These are phyloP conservation scores for Irpex rosettiformis DNA, from an alignment of 1,284 basidiomycete species.

Conservation along the genomic window DNA sequence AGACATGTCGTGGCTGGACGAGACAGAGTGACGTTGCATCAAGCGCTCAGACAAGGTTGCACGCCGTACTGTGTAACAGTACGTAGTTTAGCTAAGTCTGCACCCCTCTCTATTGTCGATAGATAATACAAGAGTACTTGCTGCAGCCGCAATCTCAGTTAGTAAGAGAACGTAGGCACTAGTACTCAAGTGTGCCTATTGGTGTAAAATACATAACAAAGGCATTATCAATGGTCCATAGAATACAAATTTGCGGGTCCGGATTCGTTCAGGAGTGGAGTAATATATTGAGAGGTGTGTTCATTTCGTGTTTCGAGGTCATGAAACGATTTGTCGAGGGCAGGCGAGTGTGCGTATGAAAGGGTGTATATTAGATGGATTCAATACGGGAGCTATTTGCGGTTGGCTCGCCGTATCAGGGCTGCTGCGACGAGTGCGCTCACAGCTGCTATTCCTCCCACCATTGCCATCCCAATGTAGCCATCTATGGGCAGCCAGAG, in stretches of 20 bases:
- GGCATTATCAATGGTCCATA: neutral
- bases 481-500: slow-evolving; percentile 56
- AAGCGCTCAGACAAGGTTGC: neutral
- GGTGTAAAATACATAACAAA: neutral
- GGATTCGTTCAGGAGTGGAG: neutral
- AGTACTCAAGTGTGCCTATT: neutral
- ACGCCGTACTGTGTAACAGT: too few species aligned
- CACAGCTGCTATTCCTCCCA: slow-evolving; percentile 85
- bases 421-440: slow-evolving; percentile 81
- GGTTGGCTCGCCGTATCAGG: slow-evolving; percentile 80
- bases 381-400: slow-evolving; percentile 47
- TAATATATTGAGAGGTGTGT: neutral
- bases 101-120: too few species aligned
- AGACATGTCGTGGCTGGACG: slow-evolving; percentile 2
- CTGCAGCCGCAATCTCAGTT: too few species aligned
- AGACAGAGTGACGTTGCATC: neutral
- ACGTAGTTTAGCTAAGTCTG: too few species aligned
- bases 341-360: neutral
- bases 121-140: too few species aligned
- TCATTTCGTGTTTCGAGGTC: neutral
- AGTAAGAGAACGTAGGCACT: too few species aligned
- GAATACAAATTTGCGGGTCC: neutral
- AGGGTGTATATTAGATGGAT: slow-evolving; percentile 1
- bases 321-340: neutral
- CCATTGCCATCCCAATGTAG: slow-evolving; percentile 93